phyloP scores from a whole-genome alignment of 2,329 filamentous ascomycete genomes.

The Chrysoporthe cubensis region DNA sequence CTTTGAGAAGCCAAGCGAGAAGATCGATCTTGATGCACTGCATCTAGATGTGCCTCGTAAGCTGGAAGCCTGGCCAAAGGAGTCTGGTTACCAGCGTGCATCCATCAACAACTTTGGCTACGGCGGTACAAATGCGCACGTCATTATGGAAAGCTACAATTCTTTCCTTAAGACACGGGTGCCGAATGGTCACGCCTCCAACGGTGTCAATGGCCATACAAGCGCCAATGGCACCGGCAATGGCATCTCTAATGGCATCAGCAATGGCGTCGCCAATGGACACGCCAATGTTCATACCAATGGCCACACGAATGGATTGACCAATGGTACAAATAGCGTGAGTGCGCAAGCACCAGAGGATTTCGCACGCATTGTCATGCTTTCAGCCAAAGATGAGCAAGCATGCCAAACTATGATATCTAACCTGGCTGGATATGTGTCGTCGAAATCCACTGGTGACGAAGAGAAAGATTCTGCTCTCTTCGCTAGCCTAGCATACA shows the following conservation, averaged over 20 bases:
- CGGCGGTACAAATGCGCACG: conserved; percentile 50
- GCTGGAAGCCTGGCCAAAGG: conserved; percentile 27
- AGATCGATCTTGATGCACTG: conserved; percentile 20
- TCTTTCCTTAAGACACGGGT: not conserved
- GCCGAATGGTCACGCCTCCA: not conserved
- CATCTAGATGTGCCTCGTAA: conserved; percentile 22
- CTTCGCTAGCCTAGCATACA: conserved; percentile 17
- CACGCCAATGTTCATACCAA: not conserved
- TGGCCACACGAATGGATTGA: not conserved
- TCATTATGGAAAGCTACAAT: conserved; percentile 39
- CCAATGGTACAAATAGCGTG: not conserved
- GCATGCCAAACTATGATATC: conserved; percentile 11
- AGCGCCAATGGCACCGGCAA: not conserved
- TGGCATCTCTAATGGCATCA: not conserved
- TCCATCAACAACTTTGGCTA: conserved; percentile 49
- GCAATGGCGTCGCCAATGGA: not conserved
- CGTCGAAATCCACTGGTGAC: not conserved
- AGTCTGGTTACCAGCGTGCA: conserved; percentile 27
- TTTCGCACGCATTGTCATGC: not conserved
- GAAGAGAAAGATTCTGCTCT: not conserved
- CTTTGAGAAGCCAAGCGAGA: conserved; percentile 26
- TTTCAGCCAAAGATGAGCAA: conserved; percentile 9
- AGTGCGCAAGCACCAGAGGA: not conserved
- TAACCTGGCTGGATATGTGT: conserved; percentile 3
- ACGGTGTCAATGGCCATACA: not conserved